A percentile compares a stretch with the other conserved stretches of the same genome.
Evolutionary conservation across 2,329 filamentous ascomycete genomes (phyloP).

Genomic region (Myriosclerotinia duriaeana): DNA sequence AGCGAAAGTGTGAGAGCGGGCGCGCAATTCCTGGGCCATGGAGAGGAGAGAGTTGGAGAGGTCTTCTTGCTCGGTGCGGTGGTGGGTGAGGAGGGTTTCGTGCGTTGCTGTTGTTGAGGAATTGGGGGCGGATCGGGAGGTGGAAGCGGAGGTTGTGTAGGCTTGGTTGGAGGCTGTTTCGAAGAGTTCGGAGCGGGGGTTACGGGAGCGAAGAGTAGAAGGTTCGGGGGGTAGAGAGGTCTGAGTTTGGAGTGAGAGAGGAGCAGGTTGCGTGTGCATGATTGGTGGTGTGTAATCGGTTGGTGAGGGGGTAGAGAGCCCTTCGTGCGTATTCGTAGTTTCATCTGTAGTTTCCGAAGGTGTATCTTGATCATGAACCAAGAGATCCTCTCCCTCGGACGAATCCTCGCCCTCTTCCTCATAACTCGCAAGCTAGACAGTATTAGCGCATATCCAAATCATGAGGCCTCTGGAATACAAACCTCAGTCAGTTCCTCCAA

Average conservation of each 20-base stretch:
- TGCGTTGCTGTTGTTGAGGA: conserved; percentile 54
- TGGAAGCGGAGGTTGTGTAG: conserved; percentile 37
- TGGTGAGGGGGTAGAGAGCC: conserved; percentile 25
- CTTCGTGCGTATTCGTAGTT: conserved; percentile 6
- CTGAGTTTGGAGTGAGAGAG: conserved; percentile 17
- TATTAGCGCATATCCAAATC: conserved; percentile 3
- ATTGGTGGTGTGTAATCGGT: conserved; percentile 21
- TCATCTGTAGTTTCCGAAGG: conserved; percentile 45
- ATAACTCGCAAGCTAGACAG: conserved; percentile 30
- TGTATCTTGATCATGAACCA: conserved; percentile 51
- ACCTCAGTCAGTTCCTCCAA: conserved; percentile 68
- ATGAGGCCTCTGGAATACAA: neutral
- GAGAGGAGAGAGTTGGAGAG: conserved; percentile 78
- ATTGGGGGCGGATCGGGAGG: conserved; percentile 28
- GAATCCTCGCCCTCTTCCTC: conserved; percentile 35
- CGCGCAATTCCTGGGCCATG: conserved; percentile 76
- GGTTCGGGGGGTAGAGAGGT: conserved; percentile 22
- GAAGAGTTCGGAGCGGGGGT: conserved; percentile 23
- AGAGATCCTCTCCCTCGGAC: conserved; percentile 57
- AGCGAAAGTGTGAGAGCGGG: conserved; percentile 70
- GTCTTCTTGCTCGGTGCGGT: conserved; percentile 78
- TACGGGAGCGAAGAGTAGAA: conserved; percentile 34
- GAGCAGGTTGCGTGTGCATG: conserved; percentile 9
- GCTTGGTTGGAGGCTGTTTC: neutral
- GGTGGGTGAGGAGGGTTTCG: conserved; percentile 72